Base-by-base conservation (phyloP, 306 rosid genomes). In the Ziziphus jujuba region DNA sequence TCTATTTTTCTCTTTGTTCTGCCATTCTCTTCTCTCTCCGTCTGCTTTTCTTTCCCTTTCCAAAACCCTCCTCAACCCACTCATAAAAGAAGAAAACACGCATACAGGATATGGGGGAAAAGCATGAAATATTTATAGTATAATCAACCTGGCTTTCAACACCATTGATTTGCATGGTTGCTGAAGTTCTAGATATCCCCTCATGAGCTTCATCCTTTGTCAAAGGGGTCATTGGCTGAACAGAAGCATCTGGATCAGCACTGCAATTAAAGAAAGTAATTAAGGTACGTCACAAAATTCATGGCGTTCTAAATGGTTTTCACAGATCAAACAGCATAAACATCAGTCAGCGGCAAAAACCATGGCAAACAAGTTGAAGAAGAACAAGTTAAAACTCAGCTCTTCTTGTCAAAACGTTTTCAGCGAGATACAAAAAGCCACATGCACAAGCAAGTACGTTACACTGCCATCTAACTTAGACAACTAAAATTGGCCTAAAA, bases 141-240 rank as follows among this genome's bases (percentile, higher is more conserved):
- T 17, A 71, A 60, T 9, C 49, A 78, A 80, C 84, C 87, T 73
- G 82, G 69, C 65, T 65, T 57, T 71, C 85, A 74, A 34, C 59
- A 16, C 66, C 79, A 62, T 75, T 60, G 78, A 75, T 65, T 62
- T 66, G 77, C 73, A 77, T 72, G 54, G 48, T 61, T 61, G 66
- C 81, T 57, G 52, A 61, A 65, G 77, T 68, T 79, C 62, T 80
- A 36, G 74, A 62, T 53, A 78, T 77, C 79, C 73, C 95, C 58
- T 84, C 86, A 59, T 54, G 56, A 71, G 28, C 72, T 73, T 63
- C 95, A 75, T 80, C 83, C 33, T 69, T 72, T 79, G 80, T 78
- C 68, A 28, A 75, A 52, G 67, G 63, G 3, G 70, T 59, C 22
- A 45, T 66, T 64, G 59, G 44, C 24, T 53, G 88, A 33, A 59